These are phyloP conservation scores for Camellia granthamiana DNA, from an alignment of 148 eudicot species.

Conservation along the genomic window DNA sequence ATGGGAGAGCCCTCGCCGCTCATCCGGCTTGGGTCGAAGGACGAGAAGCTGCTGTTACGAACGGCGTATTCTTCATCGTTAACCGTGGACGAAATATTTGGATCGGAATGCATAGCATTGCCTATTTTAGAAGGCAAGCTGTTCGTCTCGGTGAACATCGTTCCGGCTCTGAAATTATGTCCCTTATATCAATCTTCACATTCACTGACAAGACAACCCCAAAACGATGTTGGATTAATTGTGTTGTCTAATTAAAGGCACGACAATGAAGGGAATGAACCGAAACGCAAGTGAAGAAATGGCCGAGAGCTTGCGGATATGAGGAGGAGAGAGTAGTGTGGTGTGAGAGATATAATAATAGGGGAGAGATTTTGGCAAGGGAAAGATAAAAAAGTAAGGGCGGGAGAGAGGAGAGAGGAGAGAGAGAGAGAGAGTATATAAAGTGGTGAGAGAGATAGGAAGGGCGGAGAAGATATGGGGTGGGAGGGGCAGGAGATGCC, in stretches of 20 bases:
- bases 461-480: slow-evolving; percentile 4
- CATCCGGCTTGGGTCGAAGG: slow-evolving; percentile 33
- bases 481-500: slow-evolving; percentile 1
- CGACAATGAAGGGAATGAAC: background rate
- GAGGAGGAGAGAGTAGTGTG: background rate
- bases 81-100: slow-evolving; percentile 21
- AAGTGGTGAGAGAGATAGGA: background rate
- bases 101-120: slow-evolving; percentile 29
- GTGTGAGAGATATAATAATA: too few species aligned
- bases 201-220: too few species aligned
- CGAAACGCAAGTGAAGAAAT: background rate
- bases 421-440: background rate
- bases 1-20: slow-evolving; percentile 49
- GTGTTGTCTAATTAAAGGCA: background rate
- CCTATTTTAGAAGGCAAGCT: slow-evolving; percentile 11
- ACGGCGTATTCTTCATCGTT: background rate
- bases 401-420: slow-evolving; percentile 16
- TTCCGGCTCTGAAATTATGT: background rate
- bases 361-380: background rate
- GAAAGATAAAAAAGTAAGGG: slow-evolving; percentile 3
- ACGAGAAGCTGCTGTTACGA: slow-evolving; percentile 37
- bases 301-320: slow-evolving; percentile 9
- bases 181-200: background rate
- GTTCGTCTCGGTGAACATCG: background rate
- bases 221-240: background rate